These are phyloP conservation scores for Cryptosporidium sp. DNA, from an alignment of 169 alveolate species.

Conservation along the genomic window DNA sequence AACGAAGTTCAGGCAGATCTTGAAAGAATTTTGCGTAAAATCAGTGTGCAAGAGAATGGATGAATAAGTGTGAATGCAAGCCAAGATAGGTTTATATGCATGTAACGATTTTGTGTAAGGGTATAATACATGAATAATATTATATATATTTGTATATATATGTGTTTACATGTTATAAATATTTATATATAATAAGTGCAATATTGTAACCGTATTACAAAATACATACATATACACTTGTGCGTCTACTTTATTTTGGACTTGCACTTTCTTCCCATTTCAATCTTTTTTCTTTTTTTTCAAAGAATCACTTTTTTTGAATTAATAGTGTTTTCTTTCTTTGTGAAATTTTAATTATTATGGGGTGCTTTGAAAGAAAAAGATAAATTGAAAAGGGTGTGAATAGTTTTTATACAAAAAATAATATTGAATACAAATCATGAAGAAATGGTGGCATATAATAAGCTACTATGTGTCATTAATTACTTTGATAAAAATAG, in stretches of 20 bases:
- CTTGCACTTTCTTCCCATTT: too few species aligned
- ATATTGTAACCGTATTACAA: background rate
- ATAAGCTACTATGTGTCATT: conserved; percentile 8
- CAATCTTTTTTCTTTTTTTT: too few species aligned
- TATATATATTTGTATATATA: too few species aligned
- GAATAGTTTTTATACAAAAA: background rate
- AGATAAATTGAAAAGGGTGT: background rate
- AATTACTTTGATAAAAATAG: background rate
- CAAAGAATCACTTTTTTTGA: background rate
- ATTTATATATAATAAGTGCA: too few species aligned
- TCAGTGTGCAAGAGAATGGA: conserved; percentile 29
- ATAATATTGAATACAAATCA: background rate
- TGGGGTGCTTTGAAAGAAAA: background rate
- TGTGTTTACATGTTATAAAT: too few species aligned
- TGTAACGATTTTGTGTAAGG: background rate
- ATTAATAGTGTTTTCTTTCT: background rate
- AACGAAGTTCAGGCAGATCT: conserved; percentile 55
- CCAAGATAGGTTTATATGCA: background rate
- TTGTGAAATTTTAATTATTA: background rate
- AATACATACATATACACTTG: background rate
- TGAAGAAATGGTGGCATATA: background rate
- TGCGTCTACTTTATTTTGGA: background rate
- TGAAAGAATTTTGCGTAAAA: conserved; percentile 61
- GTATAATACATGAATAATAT: too few species aligned
- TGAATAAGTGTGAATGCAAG: background rate